A percentile compares a stretch with the other conserved stretches of the same genome.
Conservation (phyloP, 2,329 filamentous ascomycete genomes). For the Massarina eburnea region DNA sequence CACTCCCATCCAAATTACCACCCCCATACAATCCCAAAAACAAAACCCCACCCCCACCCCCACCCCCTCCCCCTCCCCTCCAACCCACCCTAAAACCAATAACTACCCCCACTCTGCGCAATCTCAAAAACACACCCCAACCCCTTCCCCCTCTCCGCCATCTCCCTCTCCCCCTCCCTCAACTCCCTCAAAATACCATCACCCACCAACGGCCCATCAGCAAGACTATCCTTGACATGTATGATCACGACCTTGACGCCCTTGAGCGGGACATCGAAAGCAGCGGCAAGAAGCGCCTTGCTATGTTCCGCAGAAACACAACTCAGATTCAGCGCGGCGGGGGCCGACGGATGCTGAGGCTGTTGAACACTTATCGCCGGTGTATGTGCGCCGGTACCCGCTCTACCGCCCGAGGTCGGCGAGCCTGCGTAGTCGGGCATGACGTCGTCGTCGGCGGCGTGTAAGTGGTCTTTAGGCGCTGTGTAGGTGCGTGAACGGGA, state of each 20-base stretch:
- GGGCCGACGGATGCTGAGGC: conserved; percentile 21
- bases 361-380: conserved; percentile 9
- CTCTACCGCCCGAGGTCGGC: conserved; percentile 10
- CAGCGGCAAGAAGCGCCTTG: conserved; percentile 28
- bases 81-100: conserved; percentile 44
- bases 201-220: conserved; percentile 66
- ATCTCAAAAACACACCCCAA: conserved; percentile 82
- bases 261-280: conserved; percentile 55
- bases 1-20: neutral
- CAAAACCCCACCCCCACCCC: neutral
- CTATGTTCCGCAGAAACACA: conserved; percentile 27
- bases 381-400: conserved; percentile 23
- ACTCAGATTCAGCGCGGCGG: conserved; percentile 26
- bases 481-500: conserved; percentile 4
- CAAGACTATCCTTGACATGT: conserved; percentile 85
- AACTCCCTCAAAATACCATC: conserved; percentile 73
- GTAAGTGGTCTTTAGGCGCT: conserved; percentile 1
- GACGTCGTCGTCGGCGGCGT: conserved; percentile 26
- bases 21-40: neutral
- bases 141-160: conserved; percentile 53
- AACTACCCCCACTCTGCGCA: conserved; percentile 64
- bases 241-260: conserved; percentile 85
- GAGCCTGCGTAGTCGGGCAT: conserved; percentile 29
- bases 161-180: conserved; percentile 58
- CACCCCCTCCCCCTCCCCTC: neutral